phyloP scores from a whole-genome alignment of 2,329 filamentous ascomycete genomes.

The Fusarium sp. region DNA sequence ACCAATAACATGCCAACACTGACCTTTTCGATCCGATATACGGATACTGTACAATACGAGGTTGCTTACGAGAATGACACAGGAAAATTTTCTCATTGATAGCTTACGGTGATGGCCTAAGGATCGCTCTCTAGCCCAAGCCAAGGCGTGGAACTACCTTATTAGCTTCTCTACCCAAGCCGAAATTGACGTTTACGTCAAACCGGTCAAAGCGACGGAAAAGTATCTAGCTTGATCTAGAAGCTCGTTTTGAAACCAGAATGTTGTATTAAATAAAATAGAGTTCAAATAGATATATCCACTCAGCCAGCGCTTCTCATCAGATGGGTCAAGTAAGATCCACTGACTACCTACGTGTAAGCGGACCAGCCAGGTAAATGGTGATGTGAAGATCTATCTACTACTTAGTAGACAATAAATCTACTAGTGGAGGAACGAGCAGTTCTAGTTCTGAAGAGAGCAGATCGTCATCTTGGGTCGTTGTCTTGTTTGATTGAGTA shows the following conservation, averaged over 20 bases:
- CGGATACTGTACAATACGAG: not conserved
- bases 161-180: not conserved
- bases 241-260: conserved; percentile 11
- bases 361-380: not conserved
- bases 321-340: not conserved
- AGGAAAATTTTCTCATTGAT: not conserved
- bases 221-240: conserved; percentile 19
- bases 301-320: not conserved
- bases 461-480: not conserved
- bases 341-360: not conserved
- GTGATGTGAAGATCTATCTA: conserved; percentile 7
- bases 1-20: conserved; percentile 5
- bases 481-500: not conserved
- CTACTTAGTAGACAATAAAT: no score
- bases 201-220: conserved; percentile 1
- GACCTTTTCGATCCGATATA: conserved; percentile 5
- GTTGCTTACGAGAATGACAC: conserved; percentile 3
- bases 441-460: conserved; percentile 1
- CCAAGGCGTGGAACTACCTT: no score
- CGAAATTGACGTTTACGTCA: conserved; percentile 9
- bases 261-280: not conserved
- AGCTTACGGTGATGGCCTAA: conserved; percentile 6
- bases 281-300: conserved; percentile 18
- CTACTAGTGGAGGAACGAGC: not conserved
- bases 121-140: not conserved